Evolutionary conservation across 2,329 filamentous ascomycete genomes (phyloP).

Genomic region (Sporothrix globosa): DNA sequence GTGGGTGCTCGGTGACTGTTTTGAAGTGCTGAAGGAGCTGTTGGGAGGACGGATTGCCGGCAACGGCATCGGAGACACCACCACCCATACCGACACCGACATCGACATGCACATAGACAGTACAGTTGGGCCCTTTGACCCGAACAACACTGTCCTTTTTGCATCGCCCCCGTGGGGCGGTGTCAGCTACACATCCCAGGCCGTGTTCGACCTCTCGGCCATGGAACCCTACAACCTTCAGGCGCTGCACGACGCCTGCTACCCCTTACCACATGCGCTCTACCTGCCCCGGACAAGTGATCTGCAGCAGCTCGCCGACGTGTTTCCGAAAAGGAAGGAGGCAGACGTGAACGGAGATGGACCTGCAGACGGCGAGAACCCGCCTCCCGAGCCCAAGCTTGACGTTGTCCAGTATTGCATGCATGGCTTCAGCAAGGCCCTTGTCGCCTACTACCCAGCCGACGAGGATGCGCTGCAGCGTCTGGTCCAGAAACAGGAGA

Average conservation of each 20-base stretch:
- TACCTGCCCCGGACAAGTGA: constrained; percentile 87
- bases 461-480: constrained; percentile 39
- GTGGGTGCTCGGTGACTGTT: constrained; percentile 87
- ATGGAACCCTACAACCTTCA: constrained; percentile 86
- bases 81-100: not conserved
- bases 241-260: constrained; percentile 65
- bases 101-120: not conserved
- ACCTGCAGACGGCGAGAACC: constrained; percentile 42
- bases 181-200: constrained; percentile 57
- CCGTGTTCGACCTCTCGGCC: constrained; percentile 77
- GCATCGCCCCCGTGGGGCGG: constrained; percentile 65
- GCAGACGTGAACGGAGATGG: not conserved
- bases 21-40: constrained; percentile 62
- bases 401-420: constrained; percentile 90
- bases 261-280: constrained; percentile 65
- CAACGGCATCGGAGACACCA: not conserved
- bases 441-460: constrained; percentile 64
- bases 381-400: constrained; percentile 54
- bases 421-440: constrained; percentile 82
- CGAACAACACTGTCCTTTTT: constrained; percentile 54
- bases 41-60: constrained; percentile 12
- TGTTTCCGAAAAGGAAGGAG: constrained; percentile 49
- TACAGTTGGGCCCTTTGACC: constrained; percentile 42
- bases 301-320: constrained; percentile 71
- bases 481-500: too few species aligned